These are phyloP conservation scores for Aureobasidium vineae DNA, from an alignment of 2,329 filamentous ascomycete genomes.

Conservation along the genomic window DNA sequence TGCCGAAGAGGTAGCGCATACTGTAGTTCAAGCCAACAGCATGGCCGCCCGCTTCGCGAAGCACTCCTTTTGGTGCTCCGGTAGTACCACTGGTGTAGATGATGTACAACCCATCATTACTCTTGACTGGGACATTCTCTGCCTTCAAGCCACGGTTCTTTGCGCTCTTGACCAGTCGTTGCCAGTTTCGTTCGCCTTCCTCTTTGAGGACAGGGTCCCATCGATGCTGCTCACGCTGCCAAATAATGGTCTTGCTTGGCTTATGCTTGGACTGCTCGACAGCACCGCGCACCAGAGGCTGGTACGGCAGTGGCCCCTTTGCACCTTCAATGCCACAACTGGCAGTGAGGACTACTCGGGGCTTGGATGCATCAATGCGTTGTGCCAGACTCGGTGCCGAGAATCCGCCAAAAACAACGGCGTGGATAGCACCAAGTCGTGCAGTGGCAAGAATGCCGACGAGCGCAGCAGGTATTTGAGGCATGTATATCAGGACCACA, in stretches of 20 bases:
- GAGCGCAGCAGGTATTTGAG: conserved; percentile 89
- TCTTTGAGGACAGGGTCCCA: conserved; percentile 69
- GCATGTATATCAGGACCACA: conserved; percentile 92
- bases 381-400: conserved; percentile 78
- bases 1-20: conserved; percentile 77
- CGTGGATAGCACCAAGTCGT: conserved; percentile 81
- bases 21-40: conserved; percentile 81
- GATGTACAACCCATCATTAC: conserved; percentile 79
- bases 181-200: conserved; percentile 76
- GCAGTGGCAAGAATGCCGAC: conserved; percentile 80
- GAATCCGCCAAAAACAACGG: conserved; percentile 92
- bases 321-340: conserved; percentile 88
- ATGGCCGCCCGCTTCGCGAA: conserved; percentile 80
- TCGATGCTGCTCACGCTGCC: conserved; percentile 74
- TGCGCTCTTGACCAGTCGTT: conserved; percentile 69
- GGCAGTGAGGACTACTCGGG: conserved; percentile 76
- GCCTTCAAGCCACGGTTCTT: conserved; percentile 65
- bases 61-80: conserved; percentile 76
- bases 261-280: conserved; percentile 66
- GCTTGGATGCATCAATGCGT: conserved; percentile 78
- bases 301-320: conserved; percentile 77
- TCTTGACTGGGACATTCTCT: conserved; percentile 72
- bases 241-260: conserved; percentile 70
- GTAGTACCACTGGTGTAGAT: conserved; percentile 88
- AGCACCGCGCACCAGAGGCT: conserved; percentile 72